Conservation (phyloP, 1,139 yeast genomes). For the Trichomonascaceae sp. region DNA sequence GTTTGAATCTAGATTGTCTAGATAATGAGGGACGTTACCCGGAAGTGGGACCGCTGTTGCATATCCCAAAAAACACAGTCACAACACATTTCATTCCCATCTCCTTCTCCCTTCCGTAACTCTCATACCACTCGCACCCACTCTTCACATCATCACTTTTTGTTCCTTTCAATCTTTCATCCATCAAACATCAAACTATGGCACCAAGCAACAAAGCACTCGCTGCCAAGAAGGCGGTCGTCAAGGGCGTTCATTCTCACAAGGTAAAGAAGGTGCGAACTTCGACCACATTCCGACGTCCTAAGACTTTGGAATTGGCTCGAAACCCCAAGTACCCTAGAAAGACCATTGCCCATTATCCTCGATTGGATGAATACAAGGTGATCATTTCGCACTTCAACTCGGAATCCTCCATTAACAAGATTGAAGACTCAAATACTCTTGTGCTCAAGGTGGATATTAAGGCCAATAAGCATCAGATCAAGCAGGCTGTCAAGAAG, state of each 20-base stretch:
- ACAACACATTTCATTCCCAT: background rate
- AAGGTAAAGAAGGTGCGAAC: constrained; percentile 93
- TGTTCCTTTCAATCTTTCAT: constrained; percentile 3
- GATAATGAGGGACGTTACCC: background rate
- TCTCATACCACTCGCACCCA: background rate
- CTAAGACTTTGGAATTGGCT: constrained; percentile 92
- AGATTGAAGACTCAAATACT: constrained; percentile 99
- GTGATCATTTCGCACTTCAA: constrained; percentile 92
- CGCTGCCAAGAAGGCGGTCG: constrained; percentile 98
- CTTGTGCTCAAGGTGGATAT: constrained; percentile 97
- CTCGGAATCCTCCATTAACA: constrained; percentile 98
- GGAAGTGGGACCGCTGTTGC: too few relatives aligned
- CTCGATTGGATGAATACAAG: constrained; percentile 96
- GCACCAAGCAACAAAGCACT: constrained; percentile 53
- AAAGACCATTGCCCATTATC: constrained; percentile 95
- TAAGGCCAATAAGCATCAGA: constrained; percentile 96
- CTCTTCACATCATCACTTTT: background rate
- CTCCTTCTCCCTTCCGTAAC: too few relatives aligned
- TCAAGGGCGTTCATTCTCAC: constrained; percentile 92
- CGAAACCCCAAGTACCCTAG: constrained; percentile 94
- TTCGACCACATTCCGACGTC: constrained; percentile 91
- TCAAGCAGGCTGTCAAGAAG: constrained; percentile 97
- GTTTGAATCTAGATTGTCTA: background rate
- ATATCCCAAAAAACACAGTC: constrained; percentile 3
- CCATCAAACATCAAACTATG: constrained; percentile 8